Base-by-base conservation (phyloP, 129 eudicot genomes). In the Erigeron canadensis region DNA sequence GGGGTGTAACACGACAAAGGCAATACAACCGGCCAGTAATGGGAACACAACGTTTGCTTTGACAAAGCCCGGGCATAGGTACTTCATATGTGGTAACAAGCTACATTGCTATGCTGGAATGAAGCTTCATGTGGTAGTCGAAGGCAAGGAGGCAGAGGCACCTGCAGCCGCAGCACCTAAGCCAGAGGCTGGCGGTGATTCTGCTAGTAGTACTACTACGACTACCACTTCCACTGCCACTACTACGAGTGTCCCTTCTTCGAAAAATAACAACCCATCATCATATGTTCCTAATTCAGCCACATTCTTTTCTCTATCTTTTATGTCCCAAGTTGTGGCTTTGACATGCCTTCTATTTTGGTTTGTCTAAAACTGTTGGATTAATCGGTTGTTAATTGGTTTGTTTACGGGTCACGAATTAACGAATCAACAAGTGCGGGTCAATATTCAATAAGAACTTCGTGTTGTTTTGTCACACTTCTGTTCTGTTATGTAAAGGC, bases 71-170 rank as follows among this genome's bases (percentile, higher is more conserved):
- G 96, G 96, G 12, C 81, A 86, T 40, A 73, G 60, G 53, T 86
- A 84, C 62, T 89, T 86, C 38, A 59, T 86, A 42, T 86, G 93
- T 53, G 90, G 90, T 17, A 86, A 86, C 79, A 78, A 59, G 67
- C 71, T 89, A 61, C 88, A 89, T 67, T 86, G 96, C 55, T 81
- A 75, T 8, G 93, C 88, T 7, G 96, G 96, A 55, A 86, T 89
- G 96, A 89, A 86, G 78, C 83, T 89, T 62, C 88, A 78, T 11
- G 90, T 89, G 5, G 50, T 41, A 4, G 89, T 81, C 7, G 81
- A 80, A 5, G 84, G 47, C 21, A 41, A 60, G 65, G 65, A 46
- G 21, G 82, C 68, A 34, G 79, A 80, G 7, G 88, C 71, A 64
- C 75, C 95, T 3, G 89, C 85, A 3, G 67, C 63, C 5, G 63